Evolutionary conservation across 2,329 filamentous ascomycete genomes (phyloP).

Genomic region (Phaeosphaeriaceae sp.): DNA sequence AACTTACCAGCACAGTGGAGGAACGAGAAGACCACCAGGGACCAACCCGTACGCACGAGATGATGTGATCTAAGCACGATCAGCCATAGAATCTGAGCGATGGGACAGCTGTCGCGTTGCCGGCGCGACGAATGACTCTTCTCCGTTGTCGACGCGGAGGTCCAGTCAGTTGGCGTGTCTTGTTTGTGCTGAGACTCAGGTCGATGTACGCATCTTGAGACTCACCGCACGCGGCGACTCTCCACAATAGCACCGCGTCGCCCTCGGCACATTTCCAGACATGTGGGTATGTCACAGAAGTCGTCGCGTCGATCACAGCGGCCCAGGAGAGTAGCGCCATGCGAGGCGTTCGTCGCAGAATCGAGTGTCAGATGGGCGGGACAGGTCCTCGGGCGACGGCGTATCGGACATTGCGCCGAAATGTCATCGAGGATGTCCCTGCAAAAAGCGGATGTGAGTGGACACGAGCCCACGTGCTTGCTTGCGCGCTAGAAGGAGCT

Average conservation of each 20-base stretch:
- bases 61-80: constrained; percentile 8
- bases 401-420: constrained; percentile 6
- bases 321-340: constrained; percentile 5
- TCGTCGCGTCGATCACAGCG: constrained; percentile 12
- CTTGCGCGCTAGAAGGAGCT: constrained; percentile 10
- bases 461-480: constrained; percentile 11
- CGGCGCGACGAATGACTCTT: constrained; percentile 9
- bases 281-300: constrained; percentile 10
- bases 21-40: constrained; percentile 2
- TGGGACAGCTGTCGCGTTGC: constrained; percentile 27
- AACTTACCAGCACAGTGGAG: constrained; percentile 11
- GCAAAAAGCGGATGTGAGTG: constrained; percentile 3
- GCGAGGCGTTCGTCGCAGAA: constrained; percentile 8
- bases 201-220: constrained; percentile 13
- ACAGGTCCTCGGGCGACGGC: constrained; percentile 9
- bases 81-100: not conserved
- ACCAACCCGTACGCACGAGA: constrained; percentile 3
- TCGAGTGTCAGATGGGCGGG: constrained; percentile 5
- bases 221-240: constrained; percentile 17
- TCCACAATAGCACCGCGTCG: constrained; percentile 21
- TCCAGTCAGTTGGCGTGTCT: constrained; percentile 27
- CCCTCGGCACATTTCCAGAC: constrained; percentile 9
- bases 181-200: not conserved
- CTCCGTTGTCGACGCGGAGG: constrained; percentile 11
- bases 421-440: constrained; percentile 13